Evolutionary conservation across 2,329 filamentous ascomycete genomes (phyloP).

Genomic region (Verticillium nonalfalfae): DNA sequence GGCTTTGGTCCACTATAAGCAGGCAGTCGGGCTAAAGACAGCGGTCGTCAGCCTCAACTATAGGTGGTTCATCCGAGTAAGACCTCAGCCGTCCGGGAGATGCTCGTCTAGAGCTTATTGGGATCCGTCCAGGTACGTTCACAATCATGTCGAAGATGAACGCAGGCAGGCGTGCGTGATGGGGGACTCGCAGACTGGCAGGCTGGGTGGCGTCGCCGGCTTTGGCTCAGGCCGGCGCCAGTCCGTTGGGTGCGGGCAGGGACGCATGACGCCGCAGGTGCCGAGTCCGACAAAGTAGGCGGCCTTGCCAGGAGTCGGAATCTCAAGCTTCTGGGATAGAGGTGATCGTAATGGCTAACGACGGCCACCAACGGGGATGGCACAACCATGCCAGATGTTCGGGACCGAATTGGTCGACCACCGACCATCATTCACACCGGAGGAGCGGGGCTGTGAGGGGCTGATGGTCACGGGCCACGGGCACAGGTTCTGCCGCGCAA

Average conservation of each 20-base stretch:
- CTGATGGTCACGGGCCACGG: background rate
- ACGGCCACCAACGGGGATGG: background rate
- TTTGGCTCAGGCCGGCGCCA: background rate
- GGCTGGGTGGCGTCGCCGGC: background rate
- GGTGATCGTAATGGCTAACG: background rate
- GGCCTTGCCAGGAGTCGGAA: background rate
- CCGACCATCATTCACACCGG: background rate
- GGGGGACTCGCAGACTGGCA: background rate
- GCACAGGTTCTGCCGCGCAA: background rate
- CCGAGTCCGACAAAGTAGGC: background rate
- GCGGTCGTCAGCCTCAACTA: background rate
- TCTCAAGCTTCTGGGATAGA: too few relatives aligned
- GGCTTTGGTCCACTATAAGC: background rate
- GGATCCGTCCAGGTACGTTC: background rate
- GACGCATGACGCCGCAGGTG: background rate
- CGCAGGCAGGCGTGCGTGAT: background rate
- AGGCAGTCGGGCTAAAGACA: background rate
- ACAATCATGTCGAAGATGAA: background rate
- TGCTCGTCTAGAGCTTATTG: background rate
- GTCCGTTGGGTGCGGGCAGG: background rate
- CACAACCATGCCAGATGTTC: background rate
- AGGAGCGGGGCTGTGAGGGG: background rate
- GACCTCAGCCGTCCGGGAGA: background rate
- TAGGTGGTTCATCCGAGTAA: background rate
- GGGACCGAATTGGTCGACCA: background rate